phyloP scores from a whole-genome alignment of 257 asterid genomes.

The Nicotiana benthamiana region DNA sequence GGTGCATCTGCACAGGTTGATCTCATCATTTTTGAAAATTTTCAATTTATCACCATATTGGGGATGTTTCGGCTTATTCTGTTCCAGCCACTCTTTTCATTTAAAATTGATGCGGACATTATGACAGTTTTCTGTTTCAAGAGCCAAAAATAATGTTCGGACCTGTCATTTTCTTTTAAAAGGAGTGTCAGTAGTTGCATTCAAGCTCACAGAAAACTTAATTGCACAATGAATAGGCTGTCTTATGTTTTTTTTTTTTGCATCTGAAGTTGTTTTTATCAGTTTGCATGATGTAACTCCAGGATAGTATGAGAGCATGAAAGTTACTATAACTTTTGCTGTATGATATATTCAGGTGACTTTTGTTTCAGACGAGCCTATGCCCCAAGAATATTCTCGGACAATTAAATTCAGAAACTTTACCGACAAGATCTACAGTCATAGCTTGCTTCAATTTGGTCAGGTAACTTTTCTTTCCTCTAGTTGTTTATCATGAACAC shows the following conservation, averaged over 20 bases:
- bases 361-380: conserved; percentile 66
- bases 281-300: background rate
- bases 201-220: background rate
- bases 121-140: background rate
- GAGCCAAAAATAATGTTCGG: background rate
- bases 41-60: background rate
- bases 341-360: conserved; percentile 48
- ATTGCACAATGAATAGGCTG: background rate
- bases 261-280: background rate
- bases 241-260: background rate
- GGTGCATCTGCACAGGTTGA: conserved; percentile 99
- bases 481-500: background rate
- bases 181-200: background rate
- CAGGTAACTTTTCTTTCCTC: conserved; percentile 49
- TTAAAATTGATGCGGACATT: background rate
- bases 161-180: background rate
- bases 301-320: background rate
- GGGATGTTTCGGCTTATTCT: background rate
- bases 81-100: background rate
- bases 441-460: conserved; percentile 96
- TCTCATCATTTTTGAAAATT: conserved; percentile 9
- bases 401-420: conserved; percentile 57
- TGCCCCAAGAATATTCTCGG: conserved; percentile 66
- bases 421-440: conserved; percentile 80
- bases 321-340: background rate